phyloP scores from a whole-genome alignment of 2,329 filamentous ascomycete genomes.

The Metarhizium humberi region DNA sequence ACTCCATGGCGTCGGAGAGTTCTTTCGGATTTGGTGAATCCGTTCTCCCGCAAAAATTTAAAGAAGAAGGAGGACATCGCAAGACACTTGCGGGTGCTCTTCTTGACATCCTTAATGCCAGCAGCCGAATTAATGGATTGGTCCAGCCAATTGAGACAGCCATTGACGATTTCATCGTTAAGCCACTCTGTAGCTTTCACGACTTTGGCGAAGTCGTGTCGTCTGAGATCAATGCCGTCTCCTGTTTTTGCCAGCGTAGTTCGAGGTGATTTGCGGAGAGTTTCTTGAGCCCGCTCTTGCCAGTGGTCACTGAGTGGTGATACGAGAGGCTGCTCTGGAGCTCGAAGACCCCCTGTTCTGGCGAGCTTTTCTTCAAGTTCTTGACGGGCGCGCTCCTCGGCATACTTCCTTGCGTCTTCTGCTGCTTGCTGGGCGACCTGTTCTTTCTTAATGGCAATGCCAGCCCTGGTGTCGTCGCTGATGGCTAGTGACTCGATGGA shows the following conservation, averaged over 20 bases:
- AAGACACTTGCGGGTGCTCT: conserved; percentile 46
- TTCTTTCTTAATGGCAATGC: conserved; percentile 5
- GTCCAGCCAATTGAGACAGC: conserved; percentile 52
- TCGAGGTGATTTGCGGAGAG: conserved; percentile 23
- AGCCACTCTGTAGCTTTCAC: conserved; percentile 53
- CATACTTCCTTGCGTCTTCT: conserved; percentile 16
- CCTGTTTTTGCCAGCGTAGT: conserved; percentile 34
- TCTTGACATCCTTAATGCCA: conserved; percentile 39
- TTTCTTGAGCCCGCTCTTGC: conserved; percentile 16
- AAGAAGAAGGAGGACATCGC: conserved; percentile 60
- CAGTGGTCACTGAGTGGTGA: conserved; percentile 18
- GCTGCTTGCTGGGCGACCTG: conserved; percentile 14
- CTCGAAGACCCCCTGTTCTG: conserved; percentile 20
- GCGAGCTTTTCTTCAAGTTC: conserved; percentile 16
- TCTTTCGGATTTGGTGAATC: conserved; percentile 37
- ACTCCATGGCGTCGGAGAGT: conserved; percentile 50
- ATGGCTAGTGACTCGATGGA: conserved; percentile 16
- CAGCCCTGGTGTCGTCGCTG: conserved; percentile 17
- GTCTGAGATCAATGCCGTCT: conserved; percentile 39
- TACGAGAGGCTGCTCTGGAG: conserved; percentile 18
- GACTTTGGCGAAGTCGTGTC: conserved; percentile 55
- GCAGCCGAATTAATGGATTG: conserved; percentile 46
- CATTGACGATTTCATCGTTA: conserved; percentile 69
- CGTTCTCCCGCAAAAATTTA: conserved; percentile 38
- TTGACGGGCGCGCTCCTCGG: conserved; percentile 12